phyloP scores from a whole-genome alignment of 345 rosid genomes.

The Gossypium anomalum region DNA sequence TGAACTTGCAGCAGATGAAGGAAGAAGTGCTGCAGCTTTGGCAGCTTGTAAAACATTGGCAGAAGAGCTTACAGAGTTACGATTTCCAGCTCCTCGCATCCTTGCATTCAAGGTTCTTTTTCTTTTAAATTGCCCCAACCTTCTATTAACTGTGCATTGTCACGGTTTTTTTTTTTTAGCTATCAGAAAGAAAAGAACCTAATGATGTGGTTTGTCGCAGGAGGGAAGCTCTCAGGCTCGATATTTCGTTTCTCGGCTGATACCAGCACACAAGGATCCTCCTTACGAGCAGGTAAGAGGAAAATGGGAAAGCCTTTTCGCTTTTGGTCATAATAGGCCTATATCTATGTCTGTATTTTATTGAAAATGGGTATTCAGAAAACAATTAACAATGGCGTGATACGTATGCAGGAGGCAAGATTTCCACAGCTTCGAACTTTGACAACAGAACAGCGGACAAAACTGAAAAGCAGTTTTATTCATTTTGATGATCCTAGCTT shows the following conservation, averaged over 20 bases:
- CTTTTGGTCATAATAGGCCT: background rate
- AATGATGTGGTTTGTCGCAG: slow-evolving; percentile 37
- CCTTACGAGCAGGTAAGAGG: slow-evolving; percentile 66
- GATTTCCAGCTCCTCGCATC: slow-evolving; percentile 95
- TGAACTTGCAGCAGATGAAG: slow-evolving; percentile 83
- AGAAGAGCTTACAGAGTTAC: slow-evolving; percentile 85
- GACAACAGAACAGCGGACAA: slow-evolving; percentile 58
- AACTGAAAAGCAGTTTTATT: slow-evolving; percentile 77
- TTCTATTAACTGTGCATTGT: background rate
- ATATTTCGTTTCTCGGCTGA: slow-evolving; percentile 83
- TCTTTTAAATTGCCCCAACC: background rate
- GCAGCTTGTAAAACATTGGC: slow-evolving; percentile 97
- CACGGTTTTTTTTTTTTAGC: background rate
- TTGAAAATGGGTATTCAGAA: background rate
- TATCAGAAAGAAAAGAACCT: background rate
- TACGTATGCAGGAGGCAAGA: slow-evolving; percentile 72
- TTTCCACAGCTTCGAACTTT: slow-evolving; percentile 73
- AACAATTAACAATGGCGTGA: background rate
- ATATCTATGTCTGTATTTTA: background rate
- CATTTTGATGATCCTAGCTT: slow-evolving; percentile 89
- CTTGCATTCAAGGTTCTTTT: slow-evolving; percentile 81
- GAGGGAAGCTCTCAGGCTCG: slow-evolving; percentile 97
- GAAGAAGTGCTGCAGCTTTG: slow-evolving; percentile 80
- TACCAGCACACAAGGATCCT: slow-evolving; percentile 98
- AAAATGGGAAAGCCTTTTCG: background rate